Evolutionary conservation across 1,284 basidiomycete species (phyloP).

Genomic region (Hypsizygus ulmarius): DNA sequence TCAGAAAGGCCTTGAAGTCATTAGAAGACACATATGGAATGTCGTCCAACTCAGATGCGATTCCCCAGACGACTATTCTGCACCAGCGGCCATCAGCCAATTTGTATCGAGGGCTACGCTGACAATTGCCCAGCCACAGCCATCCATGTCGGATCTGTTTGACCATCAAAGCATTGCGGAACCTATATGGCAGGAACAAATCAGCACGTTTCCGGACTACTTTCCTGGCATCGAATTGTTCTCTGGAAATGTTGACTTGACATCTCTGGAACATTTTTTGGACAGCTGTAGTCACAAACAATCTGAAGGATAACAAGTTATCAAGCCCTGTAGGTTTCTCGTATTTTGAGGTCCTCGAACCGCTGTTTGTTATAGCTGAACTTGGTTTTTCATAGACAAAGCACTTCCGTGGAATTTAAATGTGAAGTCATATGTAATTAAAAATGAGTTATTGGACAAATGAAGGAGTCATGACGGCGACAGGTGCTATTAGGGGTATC

Average conservation of each 20-base stretch:
- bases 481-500: neutral
- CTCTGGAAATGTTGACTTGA: conserved; percentile 1
- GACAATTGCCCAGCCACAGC: conserved; percentile 13
- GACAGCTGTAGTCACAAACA: conserved; percentile 1
- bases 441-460: no score
- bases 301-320: no score
- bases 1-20: neutral
- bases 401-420: no score
- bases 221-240: conserved; percentile 9
- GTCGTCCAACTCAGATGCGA: neutral
- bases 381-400: no score
- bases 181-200: conserved; percentile 3
- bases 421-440: no score
- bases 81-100: neutral
- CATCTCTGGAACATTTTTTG: conserved; percentile 7
- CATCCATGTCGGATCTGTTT: conserved; percentile 10
- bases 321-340: no score
- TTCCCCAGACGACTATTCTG: neutral
- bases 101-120: conserved; percentile 10
- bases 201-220: neutral
- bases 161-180: conserved; percentile 1
- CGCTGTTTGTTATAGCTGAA: no score
- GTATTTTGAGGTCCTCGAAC: no score
- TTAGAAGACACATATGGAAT: conserved; percentile 1
- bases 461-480: no score